Conservation (phyloP, 2,329 filamentous ascomycete species). For the Ceratocystiopsis minuta region DNA sequence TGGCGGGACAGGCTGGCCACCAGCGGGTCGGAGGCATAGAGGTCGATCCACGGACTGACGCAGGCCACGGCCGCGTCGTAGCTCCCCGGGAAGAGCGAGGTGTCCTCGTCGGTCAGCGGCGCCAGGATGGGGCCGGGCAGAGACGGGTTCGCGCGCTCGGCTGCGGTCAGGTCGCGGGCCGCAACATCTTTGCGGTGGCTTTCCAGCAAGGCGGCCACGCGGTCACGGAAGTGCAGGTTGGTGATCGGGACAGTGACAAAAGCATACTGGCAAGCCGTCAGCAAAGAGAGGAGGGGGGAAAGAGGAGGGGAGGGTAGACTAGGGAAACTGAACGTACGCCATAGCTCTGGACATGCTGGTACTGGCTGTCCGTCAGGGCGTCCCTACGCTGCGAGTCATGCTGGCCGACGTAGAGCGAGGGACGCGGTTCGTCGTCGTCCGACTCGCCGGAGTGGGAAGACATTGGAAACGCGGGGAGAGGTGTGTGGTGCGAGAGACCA, state of each 20-base stretch:
- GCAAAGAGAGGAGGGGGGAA: constrained; percentile 7
- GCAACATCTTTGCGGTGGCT: constrained; percentile 30
- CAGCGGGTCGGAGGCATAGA: constrained; percentile 65
- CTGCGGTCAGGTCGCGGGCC: constrained; percentile 16
- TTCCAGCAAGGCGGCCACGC: constrained; percentile 45
- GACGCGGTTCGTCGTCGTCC: constrained; percentile 15
- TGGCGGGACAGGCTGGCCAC: constrained; percentile 78
- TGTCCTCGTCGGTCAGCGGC: constrained; percentile 65
- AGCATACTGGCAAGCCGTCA: constrained; percentile 39
- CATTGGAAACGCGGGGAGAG: not conserved
- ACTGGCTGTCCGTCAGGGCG: constrained; percentile 44
- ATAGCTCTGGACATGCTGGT: constrained; percentile 48
- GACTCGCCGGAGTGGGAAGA: constrained; percentile 8
- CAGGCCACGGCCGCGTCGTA: constrained; percentile 57
- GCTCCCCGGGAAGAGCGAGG: constrained; percentile 49
- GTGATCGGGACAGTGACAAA: constrained; percentile 67
- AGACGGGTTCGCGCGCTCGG: constrained; percentile 25
- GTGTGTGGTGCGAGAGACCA: not conserved
- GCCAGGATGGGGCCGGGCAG: constrained; percentile 39
- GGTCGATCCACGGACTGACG: constrained; percentile 83
- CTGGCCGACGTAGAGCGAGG: constrained; percentile 51
- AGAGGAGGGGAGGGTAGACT: not conserved
- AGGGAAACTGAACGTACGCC: constrained; percentile 50
- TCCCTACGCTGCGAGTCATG: constrained; percentile 48
- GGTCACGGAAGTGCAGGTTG: constrained; percentile 50